Conservation (phyloP, 169 alveolate genomes). For the Cardiosporidium cionae region DNA sequence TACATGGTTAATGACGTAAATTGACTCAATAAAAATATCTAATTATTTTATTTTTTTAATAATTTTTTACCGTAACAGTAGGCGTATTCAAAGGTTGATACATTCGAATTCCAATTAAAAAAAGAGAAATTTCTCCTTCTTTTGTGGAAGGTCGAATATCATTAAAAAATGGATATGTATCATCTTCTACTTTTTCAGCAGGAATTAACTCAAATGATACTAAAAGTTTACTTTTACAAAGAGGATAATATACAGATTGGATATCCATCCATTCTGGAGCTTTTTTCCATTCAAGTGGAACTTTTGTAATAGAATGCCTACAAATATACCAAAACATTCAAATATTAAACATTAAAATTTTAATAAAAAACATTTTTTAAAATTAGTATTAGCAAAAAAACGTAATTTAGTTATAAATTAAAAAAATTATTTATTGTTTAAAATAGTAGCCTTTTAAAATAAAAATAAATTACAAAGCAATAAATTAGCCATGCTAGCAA, state of each 20-base stretch:
- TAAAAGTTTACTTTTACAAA: conserved; percentile 62
- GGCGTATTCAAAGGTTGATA: conserved; percentile 66
- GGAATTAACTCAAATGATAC: conserved; percentile 74
- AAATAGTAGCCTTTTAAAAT: too few species aligned
- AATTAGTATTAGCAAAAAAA: too few species aligned
- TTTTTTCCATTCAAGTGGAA: conserved; percentile 75
- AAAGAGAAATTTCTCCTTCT: conserved; percentile 57
- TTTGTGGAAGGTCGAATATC: conserved; percentile 75
- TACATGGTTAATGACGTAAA: too few species aligned
- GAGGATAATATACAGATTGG: conserved; percentile 58
- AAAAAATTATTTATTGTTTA: too few species aligned
- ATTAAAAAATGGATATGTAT: conserved; percentile 65
- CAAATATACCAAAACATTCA: too few species aligned
- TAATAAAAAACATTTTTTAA: too few species aligned
- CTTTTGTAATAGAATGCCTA: conserved; percentile 57
- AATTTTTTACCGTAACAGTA: conserved; percentile 40
- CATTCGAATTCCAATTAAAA: conserved; percentile 68
- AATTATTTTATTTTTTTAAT: too few species aligned
- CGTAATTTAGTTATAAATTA: too few species aligned
- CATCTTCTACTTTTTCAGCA: conserved; percentile 41
- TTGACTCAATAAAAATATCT: too few species aligned
- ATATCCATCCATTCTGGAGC: conserved; percentile 76
- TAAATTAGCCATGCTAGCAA: too few species aligned
- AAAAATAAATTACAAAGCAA: too few species aligned
- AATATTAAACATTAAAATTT: too few species aligned